Conservation (phyloP, 2,329 filamentous ascomycete species). For the Ophiocordyceps unilateralis region DNA sequence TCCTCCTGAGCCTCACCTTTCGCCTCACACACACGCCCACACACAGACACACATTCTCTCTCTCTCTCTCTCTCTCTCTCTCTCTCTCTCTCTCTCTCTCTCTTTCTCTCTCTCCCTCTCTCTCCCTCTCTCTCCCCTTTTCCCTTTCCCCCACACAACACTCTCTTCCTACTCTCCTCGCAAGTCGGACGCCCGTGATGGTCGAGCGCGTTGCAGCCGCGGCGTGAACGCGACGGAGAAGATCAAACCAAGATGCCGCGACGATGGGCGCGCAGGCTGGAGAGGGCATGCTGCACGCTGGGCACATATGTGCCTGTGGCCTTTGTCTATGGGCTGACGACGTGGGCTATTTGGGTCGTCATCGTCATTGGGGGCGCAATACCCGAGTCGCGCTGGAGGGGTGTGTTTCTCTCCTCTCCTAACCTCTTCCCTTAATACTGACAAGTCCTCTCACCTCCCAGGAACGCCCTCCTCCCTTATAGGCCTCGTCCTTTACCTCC, state of each 20-base stretch:
- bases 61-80: too few species aligned
- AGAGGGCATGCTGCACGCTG: constrained; percentile 68
- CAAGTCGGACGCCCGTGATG: background rate
- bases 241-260: constrained; percentile 27
- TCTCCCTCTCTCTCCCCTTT: background rate
- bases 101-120: background rate
- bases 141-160: background rate
- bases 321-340: constrained; percentile 81
- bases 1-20: background rate
- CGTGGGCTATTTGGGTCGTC: constrained; percentile 85
- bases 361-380: constrained; percentile 49
- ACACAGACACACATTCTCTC: too few species aligned
- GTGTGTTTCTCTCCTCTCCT: constrained; percentile 16
- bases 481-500: constrained; percentile 53
- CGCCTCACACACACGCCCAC: too few species aligned
- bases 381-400: constrained; percentile 36
- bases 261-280: constrained; percentile 50
- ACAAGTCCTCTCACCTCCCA: constrained; percentile 9
- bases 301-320: constrained; percentile 71
- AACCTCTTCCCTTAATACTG: background rate
- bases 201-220: background rate
- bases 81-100: background rate
- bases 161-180: background rate
- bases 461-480: constrained; percentile 40
- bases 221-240: background rate